These are phyloP conservation scores for Trifolium repens DNA, from an alignment of 306 rosid species.

Conservation along the genomic window DNA sequence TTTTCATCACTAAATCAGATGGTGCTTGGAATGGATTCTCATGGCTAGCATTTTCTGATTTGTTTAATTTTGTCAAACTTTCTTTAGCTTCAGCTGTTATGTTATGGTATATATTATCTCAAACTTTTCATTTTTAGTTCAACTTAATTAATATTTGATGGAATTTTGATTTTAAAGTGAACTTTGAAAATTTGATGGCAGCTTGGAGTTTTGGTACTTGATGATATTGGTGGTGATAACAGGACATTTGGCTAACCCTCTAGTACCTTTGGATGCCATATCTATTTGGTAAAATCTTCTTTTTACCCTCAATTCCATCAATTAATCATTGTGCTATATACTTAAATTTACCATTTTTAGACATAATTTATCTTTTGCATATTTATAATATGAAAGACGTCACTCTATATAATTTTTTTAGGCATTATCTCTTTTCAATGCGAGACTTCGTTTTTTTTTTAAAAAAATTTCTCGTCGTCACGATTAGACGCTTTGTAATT, in stretches of 20 bases:
- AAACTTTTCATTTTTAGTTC: conserved; percentile 20
- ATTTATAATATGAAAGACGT: too few relatives aligned
- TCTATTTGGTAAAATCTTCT: conserved; percentile 65
- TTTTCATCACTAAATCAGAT: conserved; percentile 70
- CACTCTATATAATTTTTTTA: too few relatives aligned
- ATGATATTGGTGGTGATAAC: conserved; percentile 73
- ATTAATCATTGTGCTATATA: neutral
- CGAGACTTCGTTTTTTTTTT: too few relatives aligned
- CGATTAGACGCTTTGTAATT: too few relatives aligned
- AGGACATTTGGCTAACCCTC: conserved; percentile 68
- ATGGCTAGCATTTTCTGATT: conserved; percentile 69
- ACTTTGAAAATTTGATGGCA: conserved; percentile 43
- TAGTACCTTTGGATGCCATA: conserved; percentile 71
- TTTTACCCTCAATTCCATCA: neutral
- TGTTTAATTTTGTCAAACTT: conserved; percentile 69
- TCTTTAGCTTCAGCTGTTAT: conserved; percentile 81
- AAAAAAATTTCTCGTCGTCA: too few relatives aligned
- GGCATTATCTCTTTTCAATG: too few relatives aligned
- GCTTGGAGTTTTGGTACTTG: conserved; percentile 92
- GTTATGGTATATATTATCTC: conserved; percentile 67
- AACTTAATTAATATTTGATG: neutral
- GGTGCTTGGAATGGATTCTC: conserved; percentile 86
- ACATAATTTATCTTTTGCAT: too few relatives aligned
- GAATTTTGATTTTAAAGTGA: conserved; percentile 12
- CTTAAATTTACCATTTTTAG: neutral